Evolutionary conservation across 306 rosid genomes (phyloP).

Genomic region (Castanospermum australe): DNA sequence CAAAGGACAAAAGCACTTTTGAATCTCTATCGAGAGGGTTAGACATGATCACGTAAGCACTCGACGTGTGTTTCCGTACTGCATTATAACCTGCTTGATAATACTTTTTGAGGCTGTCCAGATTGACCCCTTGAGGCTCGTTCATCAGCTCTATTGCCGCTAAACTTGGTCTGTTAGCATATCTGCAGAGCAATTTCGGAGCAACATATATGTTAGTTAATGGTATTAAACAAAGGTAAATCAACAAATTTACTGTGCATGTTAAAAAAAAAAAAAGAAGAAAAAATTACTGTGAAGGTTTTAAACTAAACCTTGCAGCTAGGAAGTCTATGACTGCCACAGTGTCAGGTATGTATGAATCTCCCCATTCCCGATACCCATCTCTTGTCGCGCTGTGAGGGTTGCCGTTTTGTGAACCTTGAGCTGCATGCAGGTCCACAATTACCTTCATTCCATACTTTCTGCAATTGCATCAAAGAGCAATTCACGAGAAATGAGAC

Average conservation of each 20-base stretch:
- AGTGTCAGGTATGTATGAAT: constrained; percentile 43
- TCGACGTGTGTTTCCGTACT: constrained; percentile 39
- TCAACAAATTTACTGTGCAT: background rate
- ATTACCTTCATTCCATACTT: constrained; percentile 56
- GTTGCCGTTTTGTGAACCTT: constrained; percentile 60
- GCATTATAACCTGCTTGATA: constrained; percentile 53
- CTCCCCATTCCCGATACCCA: constrained; percentile 61
- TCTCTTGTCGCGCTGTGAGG: constrained; percentile 65
- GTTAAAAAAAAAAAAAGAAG: too few relatives aligned
- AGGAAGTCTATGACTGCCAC: constrained; percentile 54
- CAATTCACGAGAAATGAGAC: background rate
- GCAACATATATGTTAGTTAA: background rate
- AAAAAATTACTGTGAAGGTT: background rate
- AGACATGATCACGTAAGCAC: constrained; percentile 56
- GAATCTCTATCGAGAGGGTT: constrained; percentile 42
- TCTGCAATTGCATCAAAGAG: constrained; percentile 31
- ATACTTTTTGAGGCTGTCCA: constrained; percentile 41
- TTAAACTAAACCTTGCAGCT: constrained; percentile 40
- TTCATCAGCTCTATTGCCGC: constrained; percentile 60
- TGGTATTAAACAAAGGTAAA: background rate
- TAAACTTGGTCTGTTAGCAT: constrained; percentile 34
- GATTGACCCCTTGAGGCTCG: constrained; percentile 52
- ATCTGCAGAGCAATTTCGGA: constrained; percentile 33
- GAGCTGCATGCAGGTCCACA: constrained; percentile 63
- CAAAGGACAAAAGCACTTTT: constrained; percentile 49